Base-by-base conservation (phyloP, 2,329 filamentous ascomycete genomes). In the Paraphoma sp. region DNA sequence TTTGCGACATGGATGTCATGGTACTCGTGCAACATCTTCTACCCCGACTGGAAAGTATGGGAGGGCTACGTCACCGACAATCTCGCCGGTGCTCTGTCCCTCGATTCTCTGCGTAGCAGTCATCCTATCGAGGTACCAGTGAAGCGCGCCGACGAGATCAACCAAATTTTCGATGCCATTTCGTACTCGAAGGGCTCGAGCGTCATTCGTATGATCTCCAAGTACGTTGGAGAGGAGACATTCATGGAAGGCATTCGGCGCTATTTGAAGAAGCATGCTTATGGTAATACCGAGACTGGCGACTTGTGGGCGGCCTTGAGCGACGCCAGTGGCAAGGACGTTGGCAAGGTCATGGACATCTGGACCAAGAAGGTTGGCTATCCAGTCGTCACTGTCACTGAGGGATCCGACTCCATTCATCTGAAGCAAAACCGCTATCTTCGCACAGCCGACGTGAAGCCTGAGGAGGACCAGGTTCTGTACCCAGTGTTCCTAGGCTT, bases 41-140 rank as follows among this genome's bases (percentile, higher is more conserved):
- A 93, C 79, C 94, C 94, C 8, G 94, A 98, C 78, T 98, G 94
- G 94, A 96, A 96, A 79, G 92, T 98, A 12, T 98, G 94, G 94
- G 87, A 98, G 78, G 89, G 88, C 29, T 98, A 97, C 75, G 93
- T 98, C 54, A 93, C 91, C 31, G 93, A 97, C 72, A 96, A 92
- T 70, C 84, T 98, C 54, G 92, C 96, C 75, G 89, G 91, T 61
- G 94, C 94, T 1, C 83, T 98, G 38, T 89, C 89, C 18, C 85
- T 98, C 6, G 94, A 98, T 76, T 96, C 93, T 3, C 81, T 98
- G 51, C 88, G 94, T 67, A 97, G 93, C 85, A 96, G 92, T 71
- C 94, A 98, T 76, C 94, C 94, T 6, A 96, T 98, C 56, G 94
- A 98, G 77, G 93, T 97, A 0, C 94, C 94, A 1, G 93, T 98